Conservation (phyloP, 2,329 filamentous ascomycete genomes). For the Tetracladium maxilliforme region DNA sequence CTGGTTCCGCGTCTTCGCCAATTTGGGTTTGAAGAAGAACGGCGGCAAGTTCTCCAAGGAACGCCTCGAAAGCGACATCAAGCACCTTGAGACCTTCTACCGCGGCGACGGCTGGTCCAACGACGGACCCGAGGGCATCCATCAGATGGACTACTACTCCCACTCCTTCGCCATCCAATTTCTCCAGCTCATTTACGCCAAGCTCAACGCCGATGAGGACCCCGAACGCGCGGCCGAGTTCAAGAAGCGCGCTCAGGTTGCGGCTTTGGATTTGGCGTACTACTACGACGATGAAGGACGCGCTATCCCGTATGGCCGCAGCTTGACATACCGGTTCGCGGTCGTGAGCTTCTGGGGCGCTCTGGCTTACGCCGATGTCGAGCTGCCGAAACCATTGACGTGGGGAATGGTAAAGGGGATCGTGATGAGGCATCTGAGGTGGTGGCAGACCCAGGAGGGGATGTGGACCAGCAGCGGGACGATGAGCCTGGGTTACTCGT, state of each 20-base stretch:
- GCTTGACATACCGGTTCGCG: slow-evolving; percentile 69
- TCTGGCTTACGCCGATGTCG: slow-evolving; percentile 60
- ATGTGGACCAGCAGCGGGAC: slow-evolving; percentile 67
- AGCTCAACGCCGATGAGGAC: slow-evolving; percentile 53
- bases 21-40: slow-evolving; percentile 63
- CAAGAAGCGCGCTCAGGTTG: slow-evolving; percentile 48
- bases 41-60: slow-evolving; percentile 56
- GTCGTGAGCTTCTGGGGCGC: slow-evolving; percentile 79
- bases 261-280: slow-evolving; percentile 57
- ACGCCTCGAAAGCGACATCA: slow-evolving; percentile 58
- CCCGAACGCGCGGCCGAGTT: slow-evolving; percentile 53
- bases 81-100: slow-evolving; percentile 68
- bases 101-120: slow-evolving; percentile 74
- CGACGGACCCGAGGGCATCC: slow-evolving; percentile 63
- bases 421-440: slow-evolving; percentile 57
- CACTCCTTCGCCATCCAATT: slow-evolving; percentile 74
- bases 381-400: slow-evolving; percentile 54
- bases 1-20: slow-evolving; percentile 77
- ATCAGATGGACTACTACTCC: slow-evolving; percentile 79
- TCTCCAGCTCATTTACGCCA: slow-evolving; percentile 62
- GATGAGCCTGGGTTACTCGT: slow-evolving; percentile 55
- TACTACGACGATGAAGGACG: slow-evolving; percentile 60
- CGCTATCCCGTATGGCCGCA: slow-evolving; percentile 63
- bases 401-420: slow-evolving; percentile 73
- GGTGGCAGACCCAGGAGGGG: slow-evolving; percentile 63